These are phyloP conservation scores for Macrolepiota albuminosa DNA, from an alignment of 768 basidiomycete species.

Conservation along the genomic window DNA sequence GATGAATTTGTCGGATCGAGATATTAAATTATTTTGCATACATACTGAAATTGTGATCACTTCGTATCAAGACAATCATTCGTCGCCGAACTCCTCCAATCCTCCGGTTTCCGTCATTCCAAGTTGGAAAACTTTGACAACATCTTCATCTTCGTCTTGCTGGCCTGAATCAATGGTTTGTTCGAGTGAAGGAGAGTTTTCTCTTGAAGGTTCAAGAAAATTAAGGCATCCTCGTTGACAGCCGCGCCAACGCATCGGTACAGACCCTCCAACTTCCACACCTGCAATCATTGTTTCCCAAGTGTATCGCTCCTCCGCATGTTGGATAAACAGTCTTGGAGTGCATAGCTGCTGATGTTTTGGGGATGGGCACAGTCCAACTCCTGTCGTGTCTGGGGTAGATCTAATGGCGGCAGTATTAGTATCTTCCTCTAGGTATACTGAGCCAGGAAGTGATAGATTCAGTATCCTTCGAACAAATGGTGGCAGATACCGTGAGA, in stretches of 20 bases:
- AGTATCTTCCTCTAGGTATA: constrained; percentile 23
- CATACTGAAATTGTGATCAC: neutral
- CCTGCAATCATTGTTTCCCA: constrained; percentile 59
- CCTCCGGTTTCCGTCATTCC: neutral
- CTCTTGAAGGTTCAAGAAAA: constrained; percentile 40
- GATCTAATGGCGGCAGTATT: constrained; percentile 16
- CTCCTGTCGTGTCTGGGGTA: constrained; percentile 25
- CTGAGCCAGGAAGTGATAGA: constrained; percentile 34
- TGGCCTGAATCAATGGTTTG: neutral
- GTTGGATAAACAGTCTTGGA: constrained; percentile 43
- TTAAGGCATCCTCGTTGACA: constrained; percentile 60
- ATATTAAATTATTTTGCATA: neutral
- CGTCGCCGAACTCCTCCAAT: constrained; percentile 14
- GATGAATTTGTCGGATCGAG: neutral
- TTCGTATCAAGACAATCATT: neutral
- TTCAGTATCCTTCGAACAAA: constrained; percentile 29
- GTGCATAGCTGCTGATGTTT: constrained; percentile 25
- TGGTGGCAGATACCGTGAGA: constrained; percentile 20
- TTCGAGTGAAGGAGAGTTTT: constrained; percentile 1
- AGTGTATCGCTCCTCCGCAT: constrained; percentile 57
- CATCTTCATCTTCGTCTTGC: constrained; percentile 3
- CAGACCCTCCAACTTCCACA: constrained; percentile 43
- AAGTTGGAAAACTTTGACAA: constrained; percentile 16
- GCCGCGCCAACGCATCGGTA: constrained; percentile 66
- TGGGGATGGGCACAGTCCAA: constrained; percentile 48